Base-by-base conservation (phyloP, 2,329 filamentous ascomycete species). In the Zasmidium citrigriseum region DNA sequence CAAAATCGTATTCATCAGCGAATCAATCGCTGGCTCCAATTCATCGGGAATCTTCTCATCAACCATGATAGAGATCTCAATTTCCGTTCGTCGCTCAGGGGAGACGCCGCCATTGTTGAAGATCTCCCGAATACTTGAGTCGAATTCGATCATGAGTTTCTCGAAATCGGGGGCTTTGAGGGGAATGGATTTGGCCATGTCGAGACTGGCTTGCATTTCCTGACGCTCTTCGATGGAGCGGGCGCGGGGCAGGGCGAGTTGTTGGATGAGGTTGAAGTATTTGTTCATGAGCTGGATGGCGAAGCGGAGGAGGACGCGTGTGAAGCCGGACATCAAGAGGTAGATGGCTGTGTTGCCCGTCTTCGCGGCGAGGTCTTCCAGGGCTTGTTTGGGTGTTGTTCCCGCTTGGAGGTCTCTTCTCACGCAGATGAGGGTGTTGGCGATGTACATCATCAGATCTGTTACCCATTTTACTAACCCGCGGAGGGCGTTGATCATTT, bases 401-500 rank as follows among this genome's bases (percentile, higher is more conserved):
- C 44, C 27, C 16, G 48, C 25, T 27, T 55, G 14, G 10, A 62
- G 52, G 38, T 57, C 50, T 2, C 63, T 59, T 14, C 75, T 73
- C 29, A 81, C 70, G 18, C 76, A 71, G 55, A 80, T 75, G 41
- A 87, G 71, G 25, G 82, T 80, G 64, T 84, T 81, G 44, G 86
- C 68, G 24, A 86, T 74, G 67, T 80, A 86, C 20, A 80, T 76
- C 60, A 82, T 79, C 52, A 87, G 78, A 62, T 93, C 88, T 34
- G 92, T 80, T 0, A 85, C 85, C 93, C 93, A 97, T 69, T 84
- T 87, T 3, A 89, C 85, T 55, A 91, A 89, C 21, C 90, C 90
- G 4, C 87, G 83, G 11, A 96, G 78, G 46, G 87, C 84, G 44
- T 87, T 84, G 1, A 93, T 83, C 12, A 91, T 85, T 70, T 93